Percentiles rank a stretch among this genome's conserved stretches.
These are phyloP conservation scores for Populus hybrid DNA, from an alignment of 441 rosid genomes.

Conservation along the genomic window DNA sequence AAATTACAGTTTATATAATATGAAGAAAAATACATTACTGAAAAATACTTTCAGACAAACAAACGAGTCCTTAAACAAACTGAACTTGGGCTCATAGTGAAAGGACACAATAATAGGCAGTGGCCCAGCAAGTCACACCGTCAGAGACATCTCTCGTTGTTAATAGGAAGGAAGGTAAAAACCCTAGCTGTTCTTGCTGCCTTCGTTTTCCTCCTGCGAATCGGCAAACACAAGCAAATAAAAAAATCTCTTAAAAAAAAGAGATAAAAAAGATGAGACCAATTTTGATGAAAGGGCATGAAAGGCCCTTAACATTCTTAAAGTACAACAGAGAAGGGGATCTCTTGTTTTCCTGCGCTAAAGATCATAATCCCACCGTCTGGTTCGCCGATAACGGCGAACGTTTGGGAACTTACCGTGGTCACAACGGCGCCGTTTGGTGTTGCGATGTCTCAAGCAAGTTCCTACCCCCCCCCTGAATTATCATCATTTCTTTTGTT, in stretches of 20 bases:
- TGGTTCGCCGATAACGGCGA: conserved; percentile 97
- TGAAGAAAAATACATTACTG: no score
- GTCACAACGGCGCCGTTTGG: conserved; percentile 98
- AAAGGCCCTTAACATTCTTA: conserved; percentile 90
- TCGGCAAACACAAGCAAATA: neutral
- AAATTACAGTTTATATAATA: no score
- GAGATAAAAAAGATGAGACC: conserved; percentile 59
- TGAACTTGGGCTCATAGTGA: no score
- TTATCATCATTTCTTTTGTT: neutral
- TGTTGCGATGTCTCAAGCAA: conserved; percentile 81
- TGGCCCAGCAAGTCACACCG: neutral
- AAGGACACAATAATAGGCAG: no score
- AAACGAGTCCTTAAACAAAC: no score
- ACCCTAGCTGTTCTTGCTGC: conserved; percentile 1
- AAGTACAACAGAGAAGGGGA: conserved; percentile 91
- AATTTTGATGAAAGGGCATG: conserved; percentile 95
- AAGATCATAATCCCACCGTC: conserved; percentile 85
- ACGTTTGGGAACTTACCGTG: conserved; percentile 86
- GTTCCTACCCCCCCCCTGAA: neutral
- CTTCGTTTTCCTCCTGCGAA: neutral
- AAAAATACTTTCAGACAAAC: neutral
- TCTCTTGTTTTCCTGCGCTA: conserved; percentile 89
- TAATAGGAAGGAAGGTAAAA: neutral
- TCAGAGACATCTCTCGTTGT: neutral
- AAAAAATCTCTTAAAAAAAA: neutral